phyloP scores from a whole-genome alignment of 352 stramenopile species.

The Plasmopara halstedii region DNA sequence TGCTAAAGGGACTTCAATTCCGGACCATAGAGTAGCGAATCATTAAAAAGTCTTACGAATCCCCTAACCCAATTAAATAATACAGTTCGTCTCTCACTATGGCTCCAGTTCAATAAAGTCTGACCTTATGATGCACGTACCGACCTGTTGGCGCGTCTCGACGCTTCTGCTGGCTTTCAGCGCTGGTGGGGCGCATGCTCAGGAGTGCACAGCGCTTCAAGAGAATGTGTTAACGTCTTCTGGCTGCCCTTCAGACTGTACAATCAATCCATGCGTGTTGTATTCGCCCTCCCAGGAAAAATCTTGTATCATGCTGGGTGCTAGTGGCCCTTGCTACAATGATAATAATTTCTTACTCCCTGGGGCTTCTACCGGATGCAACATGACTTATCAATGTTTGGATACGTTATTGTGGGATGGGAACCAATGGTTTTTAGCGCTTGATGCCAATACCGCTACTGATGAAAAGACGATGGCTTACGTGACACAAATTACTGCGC shows the following conservation, averaged over 20 bases:
- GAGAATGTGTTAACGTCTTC: constrained; percentile 45
- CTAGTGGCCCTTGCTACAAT: constrained; percentile 29
- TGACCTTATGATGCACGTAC: constrained; percentile 2
- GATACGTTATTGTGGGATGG: constrained; percentile 30
- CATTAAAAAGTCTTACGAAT: background rate
- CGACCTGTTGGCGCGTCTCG: constrained; percentile 6
- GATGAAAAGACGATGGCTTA: constrained; percentile 30
- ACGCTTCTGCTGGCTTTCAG: constrained; percentile 12
- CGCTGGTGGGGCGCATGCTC: constrained; percentile 1
- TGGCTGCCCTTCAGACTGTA: constrained; percentile 32
- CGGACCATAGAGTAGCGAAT: too few species aligned
- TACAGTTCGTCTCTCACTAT: constrained; percentile 8
- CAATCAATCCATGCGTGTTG: constrained; percentile 32
- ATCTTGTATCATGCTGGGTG: constrained; percentile 18
- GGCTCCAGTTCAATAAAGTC: constrained; percentile 1
- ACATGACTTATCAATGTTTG: constrained; percentile 55
- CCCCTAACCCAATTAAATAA: constrained; percentile 13
- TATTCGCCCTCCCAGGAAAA: constrained; percentile 37
- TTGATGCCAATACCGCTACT: constrained; percentile 17
- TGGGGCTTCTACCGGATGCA: constrained; percentile 18
- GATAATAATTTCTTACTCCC: constrained; percentile 21
- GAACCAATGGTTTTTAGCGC: constrained; percentile 29
- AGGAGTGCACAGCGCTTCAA: constrained; percentile 32
- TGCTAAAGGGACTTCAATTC: too few species aligned
- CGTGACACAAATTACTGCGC: constrained; percentile 38